Percentiles rank a stretch among this genome's conserved stretches.
Conservation (phyloP, 768 basidiomycete species). For the Suillus placidus region DNA sequence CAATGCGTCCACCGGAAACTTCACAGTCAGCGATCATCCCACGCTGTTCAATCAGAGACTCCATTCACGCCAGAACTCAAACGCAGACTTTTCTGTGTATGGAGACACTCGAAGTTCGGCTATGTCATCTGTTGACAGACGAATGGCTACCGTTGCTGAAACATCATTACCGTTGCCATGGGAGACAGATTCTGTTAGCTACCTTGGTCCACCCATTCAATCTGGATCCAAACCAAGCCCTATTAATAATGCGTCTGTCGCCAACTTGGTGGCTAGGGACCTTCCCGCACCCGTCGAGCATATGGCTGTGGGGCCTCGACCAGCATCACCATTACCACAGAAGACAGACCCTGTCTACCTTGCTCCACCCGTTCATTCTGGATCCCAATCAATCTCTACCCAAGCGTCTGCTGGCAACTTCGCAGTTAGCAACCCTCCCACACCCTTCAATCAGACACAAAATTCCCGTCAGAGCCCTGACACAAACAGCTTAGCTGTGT, state of each 20-base stretch:
- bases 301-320: not conserved
- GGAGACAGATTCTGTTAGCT: not conserved
- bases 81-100: constrained; percentile 17
- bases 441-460: not conserved
- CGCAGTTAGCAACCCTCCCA: not conserved
- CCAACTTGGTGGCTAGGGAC: not conserved
- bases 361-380: constrained; percentile 12
- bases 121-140: constrained; percentile 43
- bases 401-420: constrained; percentile 2
- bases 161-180: not conserved
- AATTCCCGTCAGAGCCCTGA: constrained; percentile 21
- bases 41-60: not conserved
- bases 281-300: not conserved
- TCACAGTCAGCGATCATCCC: not conserved
- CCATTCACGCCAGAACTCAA: constrained; percentile 21
- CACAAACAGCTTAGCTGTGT: constrained; percentile 19
- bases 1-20: constrained; percentile 10
- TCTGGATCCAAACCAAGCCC: not conserved
- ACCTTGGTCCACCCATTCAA: constrained; percentile 7
- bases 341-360: constrained; percentile 22
- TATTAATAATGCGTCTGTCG: not conserved
- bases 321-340: constrained; percentile 37
- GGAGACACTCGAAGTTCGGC: constrained; percentile 23
- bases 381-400: constrained; percentile 6
- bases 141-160: constrained; percentile 43